Evolutionary conservation across 2,329 filamentous ascomycete species (phyloP).

Genomic region (Pseudogymnoascus sp.): DNA sequence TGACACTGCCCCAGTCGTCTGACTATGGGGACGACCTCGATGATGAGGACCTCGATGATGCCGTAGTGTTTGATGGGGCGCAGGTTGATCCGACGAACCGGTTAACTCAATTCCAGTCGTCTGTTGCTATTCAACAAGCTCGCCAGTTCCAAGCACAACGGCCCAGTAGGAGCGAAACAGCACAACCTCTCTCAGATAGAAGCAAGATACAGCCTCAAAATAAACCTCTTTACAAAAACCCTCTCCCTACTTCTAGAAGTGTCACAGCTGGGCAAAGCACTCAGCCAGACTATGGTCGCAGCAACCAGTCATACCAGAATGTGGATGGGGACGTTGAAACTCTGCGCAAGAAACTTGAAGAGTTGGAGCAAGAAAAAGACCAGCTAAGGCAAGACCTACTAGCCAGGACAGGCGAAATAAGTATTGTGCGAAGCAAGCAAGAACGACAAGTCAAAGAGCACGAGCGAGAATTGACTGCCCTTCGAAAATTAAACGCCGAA

Average conservation of each 20-base stretch:
- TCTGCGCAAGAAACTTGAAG: constrained; percentile 1
- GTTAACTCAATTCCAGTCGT: constrained; percentile 1
- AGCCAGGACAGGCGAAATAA: constrained; percentile 62
- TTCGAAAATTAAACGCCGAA: constrained; percentile 59
- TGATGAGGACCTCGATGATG: constrained; percentile 43
- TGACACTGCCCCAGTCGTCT: constrained; percentile 26
- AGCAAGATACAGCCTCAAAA: background rate
- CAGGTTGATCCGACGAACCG: constrained; percentile 1
- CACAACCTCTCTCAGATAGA: constrained; percentile 2
- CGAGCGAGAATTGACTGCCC: constrained; percentile 52
- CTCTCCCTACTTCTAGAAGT: background rate
- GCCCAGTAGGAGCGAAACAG: background rate
- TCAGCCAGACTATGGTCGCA: background rate
- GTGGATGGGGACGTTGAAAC: background rate
- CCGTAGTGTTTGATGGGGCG: constrained; percentile 40
- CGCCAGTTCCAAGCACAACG: constrained; percentile 10
- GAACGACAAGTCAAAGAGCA: constrained; percentile 55
- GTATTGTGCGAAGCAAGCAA: constrained; percentile 66
- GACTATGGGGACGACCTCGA: constrained; percentile 32
- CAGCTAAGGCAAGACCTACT: constrained; percentile 50
- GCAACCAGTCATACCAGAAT: constrained; percentile 10
- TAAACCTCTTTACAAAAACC: background rate
- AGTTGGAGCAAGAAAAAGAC: constrained; percentile 44
- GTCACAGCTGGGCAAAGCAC: background rate
- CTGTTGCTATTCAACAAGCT: constrained; percentile 1